phyloP scores from a whole-genome alignment of 306 rosid species.

The Prinsepia uniflora region DNA sequence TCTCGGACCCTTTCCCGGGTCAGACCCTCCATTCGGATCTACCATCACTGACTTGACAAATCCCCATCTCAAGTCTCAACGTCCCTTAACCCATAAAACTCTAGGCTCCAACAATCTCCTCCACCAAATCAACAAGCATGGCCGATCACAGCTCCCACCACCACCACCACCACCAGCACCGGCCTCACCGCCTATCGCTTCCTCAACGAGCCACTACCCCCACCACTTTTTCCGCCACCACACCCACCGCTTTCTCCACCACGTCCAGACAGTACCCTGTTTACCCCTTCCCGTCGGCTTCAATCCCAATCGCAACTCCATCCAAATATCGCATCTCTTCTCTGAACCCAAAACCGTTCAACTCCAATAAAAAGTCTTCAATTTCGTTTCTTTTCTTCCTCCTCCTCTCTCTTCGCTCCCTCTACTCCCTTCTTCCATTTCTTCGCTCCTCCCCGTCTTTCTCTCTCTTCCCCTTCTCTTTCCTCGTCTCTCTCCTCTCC shows the following conservation, averaged over 20 bases:
- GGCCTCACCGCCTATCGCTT: constrained; percentile 72
- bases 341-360: constrained; percentile 38
- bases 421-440: constrained; percentile 67
- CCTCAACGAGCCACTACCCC: constrained; percentile 44
- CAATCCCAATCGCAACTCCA: constrained; percentile 61
- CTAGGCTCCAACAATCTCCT: not conserved
- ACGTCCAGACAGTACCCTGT: constrained; percentile 35
- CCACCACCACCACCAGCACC: constrained; percentile 53
- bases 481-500: constrained; percentile 53
- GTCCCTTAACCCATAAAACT: not conserved
- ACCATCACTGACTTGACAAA: not conserved
- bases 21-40: not conserved
- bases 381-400: constrained; percentile 57
- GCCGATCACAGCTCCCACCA: constrained; percentile 48
- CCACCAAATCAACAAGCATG: constrained; percentile 34
- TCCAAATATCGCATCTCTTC: constrained; percentile 58
- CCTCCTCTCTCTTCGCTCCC: constrained; percentile 68
- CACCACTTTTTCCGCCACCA: constrained; percentile 20
- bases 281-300: constrained; percentile 32
- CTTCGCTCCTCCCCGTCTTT: constrained; percentile 80
- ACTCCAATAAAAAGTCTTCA: constrained; percentile 35
- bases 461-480: constrained; percentile 67
- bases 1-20: not conserved
- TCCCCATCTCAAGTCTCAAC: not conserved
- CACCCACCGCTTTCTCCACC: constrained; percentile 24